phyloP scores from a whole-genome alignment of 2,329 filamentous ascomycete species.

The Penicillium griseofulvum region DNA sequence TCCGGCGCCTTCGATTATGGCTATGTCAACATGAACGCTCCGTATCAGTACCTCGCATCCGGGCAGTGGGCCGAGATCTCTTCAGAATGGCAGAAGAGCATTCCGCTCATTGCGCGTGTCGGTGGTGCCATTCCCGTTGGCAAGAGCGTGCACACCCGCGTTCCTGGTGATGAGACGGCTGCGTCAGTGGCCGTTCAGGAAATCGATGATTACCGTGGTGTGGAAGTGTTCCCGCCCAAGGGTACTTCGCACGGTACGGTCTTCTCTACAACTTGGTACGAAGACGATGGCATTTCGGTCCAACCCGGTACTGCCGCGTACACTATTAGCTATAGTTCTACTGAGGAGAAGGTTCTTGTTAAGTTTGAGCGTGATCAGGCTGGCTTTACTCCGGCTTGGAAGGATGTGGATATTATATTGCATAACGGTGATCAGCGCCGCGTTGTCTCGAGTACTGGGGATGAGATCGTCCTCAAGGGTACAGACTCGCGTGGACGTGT shows the following conservation, averaged over 20 bases:
- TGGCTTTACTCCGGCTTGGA: constrained; percentile 52
- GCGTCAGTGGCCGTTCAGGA: constrained; percentile 42
- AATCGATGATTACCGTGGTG: constrained; percentile 55
- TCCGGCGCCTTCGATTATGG: constrained; percentile 50
- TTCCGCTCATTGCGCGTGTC: constrained; percentile 56
- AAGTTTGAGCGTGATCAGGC: constrained; percentile 40
- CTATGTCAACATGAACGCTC: constrained; percentile 62
- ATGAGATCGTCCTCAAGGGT: constrained; percentile 29
- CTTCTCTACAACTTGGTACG: constrained; percentile 51
- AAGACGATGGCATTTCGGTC: constrained; percentile 57
- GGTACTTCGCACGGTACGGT: constrained; percentile 40
- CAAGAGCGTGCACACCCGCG: constrained; percentile 50
- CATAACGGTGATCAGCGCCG: constrained; percentile 50
- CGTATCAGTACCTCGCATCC: constrained; percentile 56
- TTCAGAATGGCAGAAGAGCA: constrained; percentile 54
- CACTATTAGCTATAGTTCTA: constrained; percentile 46
- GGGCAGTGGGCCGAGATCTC: constrained; percentile 55
- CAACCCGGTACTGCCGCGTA: constrained; percentile 44
- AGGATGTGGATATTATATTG: constrained; percentile 50
- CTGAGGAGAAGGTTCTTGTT: constrained; percentile 46
- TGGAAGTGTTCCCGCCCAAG: constrained; percentile 57
- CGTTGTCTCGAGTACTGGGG: constrained; percentile 36
- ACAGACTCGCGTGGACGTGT: constrained; percentile 27
- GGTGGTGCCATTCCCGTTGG: constrained; percentile 56
- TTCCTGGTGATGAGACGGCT: constrained; percentile 51